These are phyloP conservation scores for Metschnikowia cerradonensis DNA, from an alignment of 805 yeast species.

Conservation along the genomic window DNA sequence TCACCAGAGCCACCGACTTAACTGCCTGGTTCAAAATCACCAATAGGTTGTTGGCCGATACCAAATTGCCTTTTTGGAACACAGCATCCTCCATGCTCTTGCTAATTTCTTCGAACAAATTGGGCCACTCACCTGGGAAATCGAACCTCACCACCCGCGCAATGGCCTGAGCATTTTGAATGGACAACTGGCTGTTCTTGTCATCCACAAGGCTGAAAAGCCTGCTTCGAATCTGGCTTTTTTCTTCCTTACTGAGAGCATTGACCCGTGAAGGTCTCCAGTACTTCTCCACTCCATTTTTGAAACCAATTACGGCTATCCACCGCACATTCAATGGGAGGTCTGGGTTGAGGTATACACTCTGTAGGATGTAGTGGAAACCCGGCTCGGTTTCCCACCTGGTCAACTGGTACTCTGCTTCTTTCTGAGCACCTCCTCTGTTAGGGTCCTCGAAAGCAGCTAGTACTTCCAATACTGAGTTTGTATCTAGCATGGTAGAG, in stretches of 20 bases:
- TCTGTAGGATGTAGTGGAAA: slow-evolving; percentile 53
- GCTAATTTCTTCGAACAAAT: slow-evolving; percentile 63
- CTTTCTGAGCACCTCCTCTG: slow-evolving; percentile 48
- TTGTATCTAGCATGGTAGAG: slow-evolving; percentile 23
- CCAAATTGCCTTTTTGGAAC: slow-evolving; percentile 39
- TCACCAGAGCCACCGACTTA: slow-evolving; percentile 67
- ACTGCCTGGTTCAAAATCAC: slow-evolving; percentile 72
- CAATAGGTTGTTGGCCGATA: slow-evolving; percentile 58
- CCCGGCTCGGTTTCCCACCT: slow-evolving; percentile 66
- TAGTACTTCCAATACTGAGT: slow-evolving; percentile 27
- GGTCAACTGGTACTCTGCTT: slow-evolving; percentile 67
- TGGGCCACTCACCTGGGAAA: slow-evolving; percentile 86
- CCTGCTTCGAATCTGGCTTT: slow-evolving; percentile 53
- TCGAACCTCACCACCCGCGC: slow-evolving; percentile 78
- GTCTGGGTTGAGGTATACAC: slow-evolving; percentile 53
- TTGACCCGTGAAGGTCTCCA: slow-evolving; percentile 72
- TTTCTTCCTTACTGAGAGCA: slow-evolving; percentile 60
- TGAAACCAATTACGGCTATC: slow-evolving; percentile 83
- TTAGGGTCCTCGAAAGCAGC: slow-evolving; percentile 36
- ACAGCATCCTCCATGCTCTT: slow-evolving; percentile 42
- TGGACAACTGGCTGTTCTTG: slow-evolving; percentile 65
- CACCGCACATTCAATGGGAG: slow-evolving; percentile 68
- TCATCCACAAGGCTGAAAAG: slow-evolving; percentile 61
- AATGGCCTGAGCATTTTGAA: slow-evolving; percentile 82
- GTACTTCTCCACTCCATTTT: slow-evolving; percentile 78